A percentile compares a stretch with the other conserved stretches of the same genome.
Conservation (phyloP, 495 filamentous ascomycete species). For the Penicillium angulare region DNA sequence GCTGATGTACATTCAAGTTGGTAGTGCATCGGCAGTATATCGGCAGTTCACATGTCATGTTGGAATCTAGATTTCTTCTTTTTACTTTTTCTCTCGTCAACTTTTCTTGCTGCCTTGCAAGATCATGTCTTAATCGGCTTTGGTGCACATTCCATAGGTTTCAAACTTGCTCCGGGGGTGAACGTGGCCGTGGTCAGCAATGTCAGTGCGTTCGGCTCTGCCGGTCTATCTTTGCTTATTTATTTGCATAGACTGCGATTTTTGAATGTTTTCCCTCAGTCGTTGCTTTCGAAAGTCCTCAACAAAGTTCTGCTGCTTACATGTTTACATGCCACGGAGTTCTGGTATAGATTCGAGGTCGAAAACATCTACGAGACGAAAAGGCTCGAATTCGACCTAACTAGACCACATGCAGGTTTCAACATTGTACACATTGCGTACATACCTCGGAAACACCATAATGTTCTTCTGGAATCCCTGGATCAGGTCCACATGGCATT, state of each 20-base stretch:
- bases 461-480: slow-evolving; percentile 17
- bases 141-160: slow-evolving; percentile 10
- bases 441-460: not conserved
- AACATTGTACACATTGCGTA: not conserved
- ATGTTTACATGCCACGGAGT: no score
- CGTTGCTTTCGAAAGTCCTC: no score
- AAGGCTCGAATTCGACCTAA: not conserved
- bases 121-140: no score
- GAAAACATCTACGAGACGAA: not conserved
- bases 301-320: no score
- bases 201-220: not conserved
- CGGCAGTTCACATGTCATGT: not conserved
- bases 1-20: no score
- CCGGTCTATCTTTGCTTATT: no score
- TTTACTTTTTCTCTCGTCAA: no score
- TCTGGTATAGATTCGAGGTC: no score
- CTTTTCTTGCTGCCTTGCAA: no score
- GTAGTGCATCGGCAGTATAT: no score
- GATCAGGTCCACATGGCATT: slow-evolving; percentile 17
- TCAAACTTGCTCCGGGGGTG: not conserved
- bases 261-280: no score
- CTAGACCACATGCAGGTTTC: not conserved
- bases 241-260: no score
- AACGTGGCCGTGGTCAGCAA: slow-evolving; percentile 15
- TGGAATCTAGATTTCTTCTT: not conserved